phyloP scores from a whole-genome alignment of 768 basidiomycete genomes.

The Leccinum subgranulosum region DNA sequence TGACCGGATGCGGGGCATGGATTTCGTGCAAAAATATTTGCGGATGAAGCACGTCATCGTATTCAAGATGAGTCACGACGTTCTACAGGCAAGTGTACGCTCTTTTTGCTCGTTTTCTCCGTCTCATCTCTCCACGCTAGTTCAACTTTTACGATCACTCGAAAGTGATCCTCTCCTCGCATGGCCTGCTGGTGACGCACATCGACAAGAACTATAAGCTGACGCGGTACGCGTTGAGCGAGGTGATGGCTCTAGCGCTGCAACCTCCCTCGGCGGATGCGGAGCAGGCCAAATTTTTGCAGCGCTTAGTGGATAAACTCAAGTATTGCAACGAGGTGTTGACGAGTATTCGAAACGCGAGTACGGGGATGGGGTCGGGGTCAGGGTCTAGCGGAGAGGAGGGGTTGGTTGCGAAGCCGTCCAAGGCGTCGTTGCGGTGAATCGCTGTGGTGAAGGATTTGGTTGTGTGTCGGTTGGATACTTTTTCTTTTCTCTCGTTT shows the following conservation, averaged over 20 bases:
- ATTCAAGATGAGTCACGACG: constrained; percentile 94
- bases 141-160: constrained; percentile 99
- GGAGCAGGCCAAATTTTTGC: constrained; percentile 58
- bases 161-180: constrained; percentile 84
- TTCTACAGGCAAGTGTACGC: constrained; percentile 69
- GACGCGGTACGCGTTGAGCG: constrained; percentile 67
- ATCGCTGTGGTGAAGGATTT: too few species aligned
- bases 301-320: constrained; percentile 71
- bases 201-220: constrained; percentile 87
- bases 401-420: constrained; percentile 14
- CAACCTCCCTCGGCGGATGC: constrained; percentile 41
- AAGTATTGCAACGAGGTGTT: constrained; percentile 87
- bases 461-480: not conserved
- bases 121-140: constrained; percentile 38
- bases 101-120: not conserved
- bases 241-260: constrained; percentile 61
- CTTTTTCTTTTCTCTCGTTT: not conserved
- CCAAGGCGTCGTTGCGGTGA: constrained; percentile 18
- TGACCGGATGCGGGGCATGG: constrained; percentile 77
- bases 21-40: constrained; percentile 93
- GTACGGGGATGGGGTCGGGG: constrained; percentile 35
- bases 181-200: constrained; percentile 78
- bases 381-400: constrained; percentile 10
- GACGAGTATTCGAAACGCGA: constrained; percentile 62
- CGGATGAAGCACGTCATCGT: constrained; percentile 97